Conservation (phyloP, 208 protist genomes). For the Crithidia brevicula region DNA sequence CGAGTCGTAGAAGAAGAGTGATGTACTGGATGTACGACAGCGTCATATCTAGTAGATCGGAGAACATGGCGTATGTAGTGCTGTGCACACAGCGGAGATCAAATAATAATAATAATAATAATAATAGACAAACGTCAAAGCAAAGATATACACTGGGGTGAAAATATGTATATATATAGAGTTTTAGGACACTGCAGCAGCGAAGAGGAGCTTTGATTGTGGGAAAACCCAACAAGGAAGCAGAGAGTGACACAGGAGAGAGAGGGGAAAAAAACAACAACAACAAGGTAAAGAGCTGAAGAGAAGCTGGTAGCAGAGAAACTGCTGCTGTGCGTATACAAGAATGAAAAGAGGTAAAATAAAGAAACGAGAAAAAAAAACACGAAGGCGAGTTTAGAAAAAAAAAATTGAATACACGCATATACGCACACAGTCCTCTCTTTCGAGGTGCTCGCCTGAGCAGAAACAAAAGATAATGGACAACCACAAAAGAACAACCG, state of each 20-base stretch:
- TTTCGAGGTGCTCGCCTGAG: too few relatives aligned
- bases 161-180: too few relatives aligned
- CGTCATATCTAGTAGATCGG: constrained; percentile 77
- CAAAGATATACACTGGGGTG: too few relatives aligned
- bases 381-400: not conserved
- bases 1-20: constrained; percentile 54
- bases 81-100: too few relatives aligned
- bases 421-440: not conserved
- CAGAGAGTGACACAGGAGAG: too few relatives aligned
- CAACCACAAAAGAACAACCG: not conserved
- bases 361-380: not conserved
- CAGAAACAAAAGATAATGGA: too few relatives aligned
- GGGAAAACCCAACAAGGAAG: too few relatives aligned
- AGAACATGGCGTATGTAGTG: constrained; percentile 59
- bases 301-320: not conserved
- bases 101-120: not conserved
- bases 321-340: not conserved
- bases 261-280: not conserved
- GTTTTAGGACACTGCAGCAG: too few relatives aligned
- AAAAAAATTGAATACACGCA: not conserved
- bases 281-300: not conserved
- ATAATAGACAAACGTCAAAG: too few relatives aligned
- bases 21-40: constrained; percentile 79
- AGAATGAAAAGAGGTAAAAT: not conserved
- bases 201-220: too few relatives aligned